These are phyloP conservation scores for Brassica hybrid DNA, from an alignment of 441 rosid species.

Conservation along the genomic window DNA sequence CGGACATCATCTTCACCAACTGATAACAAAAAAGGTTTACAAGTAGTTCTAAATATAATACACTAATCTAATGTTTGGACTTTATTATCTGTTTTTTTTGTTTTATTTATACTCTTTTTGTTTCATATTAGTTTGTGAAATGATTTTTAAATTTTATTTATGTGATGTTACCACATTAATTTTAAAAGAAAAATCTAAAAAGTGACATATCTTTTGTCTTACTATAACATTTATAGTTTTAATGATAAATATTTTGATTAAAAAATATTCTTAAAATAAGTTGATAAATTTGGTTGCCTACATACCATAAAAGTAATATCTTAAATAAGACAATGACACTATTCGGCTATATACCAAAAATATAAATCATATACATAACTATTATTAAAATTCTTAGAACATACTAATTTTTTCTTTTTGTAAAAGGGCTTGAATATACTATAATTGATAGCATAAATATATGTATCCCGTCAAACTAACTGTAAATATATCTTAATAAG, in stretches of 20 bases:
- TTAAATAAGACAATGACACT: neutral
- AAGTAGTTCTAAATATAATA: neutral
- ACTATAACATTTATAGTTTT: neutral
- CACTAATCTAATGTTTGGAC: too few species aligned
- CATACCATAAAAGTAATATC: neutral
- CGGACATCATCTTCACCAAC: slow-evolving; percentile 60
- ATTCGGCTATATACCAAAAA: neutral
- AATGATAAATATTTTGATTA: neutral
- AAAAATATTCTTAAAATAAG: neutral
- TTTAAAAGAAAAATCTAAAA: too few species aligned
- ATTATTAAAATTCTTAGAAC: neutral
- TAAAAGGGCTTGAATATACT: neutral
- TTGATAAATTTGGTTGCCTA: neutral
- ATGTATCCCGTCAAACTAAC: neutral
- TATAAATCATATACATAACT: neutral
- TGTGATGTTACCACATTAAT: too few species aligned
- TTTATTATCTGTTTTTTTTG: too few species aligned
- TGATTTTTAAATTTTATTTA: too few species aligned
- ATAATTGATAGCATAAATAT: neutral
- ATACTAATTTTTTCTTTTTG: neutral
- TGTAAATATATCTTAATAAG: neutral
- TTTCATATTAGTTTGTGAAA: too few species aligned
- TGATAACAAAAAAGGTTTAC: slow-evolving; percentile 21
- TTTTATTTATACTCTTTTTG: too few species aligned
- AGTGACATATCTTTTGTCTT: neutral